Evolutionary conservation across 805 yeast species (phyloP).

Genomic region (Candida krabiensis): DNA sequence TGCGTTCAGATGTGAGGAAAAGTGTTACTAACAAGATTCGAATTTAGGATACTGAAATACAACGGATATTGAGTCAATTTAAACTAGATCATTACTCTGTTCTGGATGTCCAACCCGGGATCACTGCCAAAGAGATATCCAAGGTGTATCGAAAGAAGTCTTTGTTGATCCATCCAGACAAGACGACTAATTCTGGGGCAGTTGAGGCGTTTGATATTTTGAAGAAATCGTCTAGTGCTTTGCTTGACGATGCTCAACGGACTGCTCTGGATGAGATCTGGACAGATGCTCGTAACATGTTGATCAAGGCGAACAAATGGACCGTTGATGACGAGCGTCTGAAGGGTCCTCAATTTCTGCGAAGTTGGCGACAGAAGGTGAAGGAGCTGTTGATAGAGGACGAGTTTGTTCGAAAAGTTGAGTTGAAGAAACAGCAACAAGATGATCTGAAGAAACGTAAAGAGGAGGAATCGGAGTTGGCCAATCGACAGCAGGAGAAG

Average conservation of each 20-base stretch:
- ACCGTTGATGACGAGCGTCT: slow-evolving; percentile 38
- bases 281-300: slow-evolving; percentile 40
- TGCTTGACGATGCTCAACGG: slow-evolving; percentile 39
- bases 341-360: slow-evolving; percentile 33
- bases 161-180: slow-evolving; percentile 69
- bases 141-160: slow-evolving; percentile 57
- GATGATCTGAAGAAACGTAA: slow-evolving; percentile 39
- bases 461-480: slow-evolving; percentile 32
- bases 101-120: slow-evolving; percentile 45
- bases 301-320: slow-evolving; percentile 39
- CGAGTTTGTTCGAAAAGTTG: slow-evolving; percentile 44
- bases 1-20: no score
- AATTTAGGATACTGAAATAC: slow-evolving; percentile 55
- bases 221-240: slow-evolving; percentile 50
- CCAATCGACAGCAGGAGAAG: slow-evolving; percentile 31
- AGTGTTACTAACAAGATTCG: no score
- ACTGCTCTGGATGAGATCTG: slow-evolving; percentile 44
- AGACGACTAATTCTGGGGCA: slow-evolving; percentile 53
- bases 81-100: slow-evolving; percentile 56
- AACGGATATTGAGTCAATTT: slow-evolving; percentile 48
- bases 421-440: slow-evolving; percentile 40
- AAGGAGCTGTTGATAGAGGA: slow-evolving; percentile 45
- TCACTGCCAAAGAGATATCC: slow-evolving; percentile 40
- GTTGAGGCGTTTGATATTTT: slow-evolving; percentile 62
- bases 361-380: slow-evolving; percentile 42